phyloP scores from a whole-genome alignment of 805 yeast genomes.

The Starmerella apicola region DNA sequence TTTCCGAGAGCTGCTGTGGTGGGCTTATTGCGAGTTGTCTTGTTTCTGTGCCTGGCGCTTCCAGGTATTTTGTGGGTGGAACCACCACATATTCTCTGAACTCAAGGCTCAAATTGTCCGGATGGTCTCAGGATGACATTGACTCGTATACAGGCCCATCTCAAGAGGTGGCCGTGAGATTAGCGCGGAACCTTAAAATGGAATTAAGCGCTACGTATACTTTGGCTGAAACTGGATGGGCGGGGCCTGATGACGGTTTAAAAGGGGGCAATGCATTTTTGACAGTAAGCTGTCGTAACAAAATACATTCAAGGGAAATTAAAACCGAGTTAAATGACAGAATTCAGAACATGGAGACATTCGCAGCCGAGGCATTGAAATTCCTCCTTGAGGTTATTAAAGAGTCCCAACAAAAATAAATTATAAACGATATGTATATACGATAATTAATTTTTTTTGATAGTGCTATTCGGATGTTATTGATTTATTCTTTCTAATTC shows the following conservation, averaged over 20 bases:
- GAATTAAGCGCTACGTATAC: slow-evolving; percentile 78
- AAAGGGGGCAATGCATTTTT: slow-evolving; percentile 51
- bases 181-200: slow-evolving; percentile 66
- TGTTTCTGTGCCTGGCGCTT: slow-evolving; percentile 77
- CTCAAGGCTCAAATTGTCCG: slow-evolving; percentile 60
- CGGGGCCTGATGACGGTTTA: slow-evolving; percentile 51
- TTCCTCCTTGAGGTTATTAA: slow-evolving; percentile 34
- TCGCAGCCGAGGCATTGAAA: slow-evolving; percentile 55
- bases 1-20: slow-evolving; percentile 75
- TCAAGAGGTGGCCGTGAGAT: slow-evolving; percentile 56
- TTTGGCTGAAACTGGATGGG: slow-evolving; percentile 76
- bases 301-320: slow-evolving; percentile 35
- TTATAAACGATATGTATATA: too few species aligned
- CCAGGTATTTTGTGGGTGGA: slow-evolving; percentile 72
- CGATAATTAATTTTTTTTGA: too few species aligned
- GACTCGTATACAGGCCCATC: slow-evolving; percentile 68
- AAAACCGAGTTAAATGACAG: too few species aligned
- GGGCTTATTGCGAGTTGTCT: slow-evolving; percentile 71
- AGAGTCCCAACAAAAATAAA: neutral
- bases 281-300: slow-evolving; percentile 57
- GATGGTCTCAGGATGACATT: slow-evolving; percentile 67
- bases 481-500: too few species aligned
- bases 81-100: slow-evolving; percentile 65
- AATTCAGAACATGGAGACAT: slow-evolving; percentile 57
- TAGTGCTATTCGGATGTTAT: too few species aligned